Percentiles rank a stretch among this genome's conserved stretches.
phyloP scores from a whole-genome alignment of 2,329 filamentous ascomycete species.

The Fusarium anthophilum region DNA sequence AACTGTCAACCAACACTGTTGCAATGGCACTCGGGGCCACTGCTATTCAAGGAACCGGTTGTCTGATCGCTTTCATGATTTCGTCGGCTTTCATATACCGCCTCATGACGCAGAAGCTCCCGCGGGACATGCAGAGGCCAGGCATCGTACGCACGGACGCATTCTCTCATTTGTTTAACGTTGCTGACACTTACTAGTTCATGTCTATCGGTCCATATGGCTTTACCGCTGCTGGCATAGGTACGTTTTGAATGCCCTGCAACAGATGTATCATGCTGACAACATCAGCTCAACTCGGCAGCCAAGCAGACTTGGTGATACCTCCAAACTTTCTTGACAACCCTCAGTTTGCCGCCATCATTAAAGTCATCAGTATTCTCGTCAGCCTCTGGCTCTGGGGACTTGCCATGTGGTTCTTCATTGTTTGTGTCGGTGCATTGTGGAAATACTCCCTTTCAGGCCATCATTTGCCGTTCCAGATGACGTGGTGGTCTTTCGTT shows the following conservation, averaged over 20 bases:
- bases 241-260: background rate
- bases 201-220: conserved; percentile 82
- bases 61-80: conserved; percentile 76
- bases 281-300: conserved; percentile 55
- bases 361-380: conserved; percentile 65
- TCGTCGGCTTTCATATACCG: conserved; percentile 86
- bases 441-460: conserved; percentile 69
- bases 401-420: conserved; percentile 84
- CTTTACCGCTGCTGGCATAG: conserved; percentile 60
- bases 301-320: conserved; percentile 53
- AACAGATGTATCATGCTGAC: conserved; percentile 10
- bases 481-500: conserved; percentile 87
- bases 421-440: conserved; percentile 80
- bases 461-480: conserved; percentile 76
- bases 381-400: conserved; percentile 83
- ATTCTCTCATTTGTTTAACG: too few species aligned
- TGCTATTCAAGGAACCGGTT: conserved; percentile 64
- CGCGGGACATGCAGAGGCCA: conserved; percentile 77
- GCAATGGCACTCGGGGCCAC: conserved; percentile 61
- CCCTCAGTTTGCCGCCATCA: conserved; percentile 54
- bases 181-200: conserved; percentile 59
- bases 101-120: conserved; percentile 88
- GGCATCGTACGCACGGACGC: conserved; percentile 65
- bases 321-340: conserved; percentile 55
- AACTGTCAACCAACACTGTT: conserved; percentile 49